phyloP scores from a whole-genome alignment of 805 yeast genomes.

The Metschnikowia orientalis region DNA sequence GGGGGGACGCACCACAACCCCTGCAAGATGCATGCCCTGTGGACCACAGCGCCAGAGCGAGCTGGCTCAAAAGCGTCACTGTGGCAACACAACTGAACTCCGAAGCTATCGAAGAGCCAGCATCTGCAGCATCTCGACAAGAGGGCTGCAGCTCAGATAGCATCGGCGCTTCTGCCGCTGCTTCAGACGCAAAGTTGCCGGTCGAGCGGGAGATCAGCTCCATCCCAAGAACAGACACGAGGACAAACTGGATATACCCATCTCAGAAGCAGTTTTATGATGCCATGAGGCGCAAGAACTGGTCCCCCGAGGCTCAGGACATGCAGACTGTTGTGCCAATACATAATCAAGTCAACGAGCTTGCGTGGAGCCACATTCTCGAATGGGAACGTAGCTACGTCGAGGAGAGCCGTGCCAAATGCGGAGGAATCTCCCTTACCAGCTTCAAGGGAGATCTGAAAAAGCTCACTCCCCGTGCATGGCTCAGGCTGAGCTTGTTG shows the following conservation, averaged over 20 bases:
- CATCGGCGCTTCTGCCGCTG: constrained; percentile 28
- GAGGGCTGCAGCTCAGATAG: constrained; percentile 44
- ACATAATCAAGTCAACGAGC: constrained; percentile 89
- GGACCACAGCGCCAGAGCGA: constrained; percentile 54
- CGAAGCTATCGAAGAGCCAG: constrained; percentile 38
- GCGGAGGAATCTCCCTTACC: constrained; percentile 83
- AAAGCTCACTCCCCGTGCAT: constrained; percentile 84
- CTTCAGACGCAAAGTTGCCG: constrained; percentile 42
- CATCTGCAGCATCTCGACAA: too few species aligned
- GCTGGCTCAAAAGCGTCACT: constrained; percentile 45
- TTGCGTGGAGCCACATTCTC: constrained; percentile 82
- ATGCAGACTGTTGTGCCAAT: constrained; percentile 92
- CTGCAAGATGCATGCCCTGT: constrained; percentile 53
- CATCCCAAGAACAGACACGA: constrained; percentile 68
- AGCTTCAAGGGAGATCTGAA: constrained; percentile 87
- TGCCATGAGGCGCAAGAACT: constrained; percentile 87
- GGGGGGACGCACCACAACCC: background rate
- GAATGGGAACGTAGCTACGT: constrained; percentile 71
- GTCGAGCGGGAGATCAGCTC: constrained; percentile 74
- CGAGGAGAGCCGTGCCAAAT: constrained; percentile 42
- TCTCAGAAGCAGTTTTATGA: constrained; percentile 91
- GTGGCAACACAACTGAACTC: constrained; percentile 25
- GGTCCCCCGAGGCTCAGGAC: constrained; percentile 77
- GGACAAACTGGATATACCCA: constrained; percentile 87
- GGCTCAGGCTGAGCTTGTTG: constrained; percentile 53